Conservation (phyloP, 768 basidiomycete species). For the Mycena olivaceomarginata region DNA sequence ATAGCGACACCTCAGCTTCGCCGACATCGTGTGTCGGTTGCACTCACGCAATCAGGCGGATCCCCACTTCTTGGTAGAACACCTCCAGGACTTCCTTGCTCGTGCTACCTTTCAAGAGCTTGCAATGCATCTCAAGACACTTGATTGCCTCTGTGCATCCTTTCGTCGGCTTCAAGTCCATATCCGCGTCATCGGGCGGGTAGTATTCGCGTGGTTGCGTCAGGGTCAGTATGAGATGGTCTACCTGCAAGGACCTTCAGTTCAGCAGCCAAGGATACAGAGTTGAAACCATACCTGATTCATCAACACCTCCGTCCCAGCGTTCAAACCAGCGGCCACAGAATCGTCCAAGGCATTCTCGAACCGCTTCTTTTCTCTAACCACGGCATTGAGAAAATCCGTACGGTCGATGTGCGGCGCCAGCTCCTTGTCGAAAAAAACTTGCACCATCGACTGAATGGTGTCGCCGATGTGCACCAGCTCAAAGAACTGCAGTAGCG, state of each 20-base stretch:
- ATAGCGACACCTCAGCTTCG: slow-evolving; percentile 1
- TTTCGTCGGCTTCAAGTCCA: slow-evolving; percentile 90
- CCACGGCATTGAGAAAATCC: slow-evolving; percentile 94
- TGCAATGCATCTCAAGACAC: slow-evolving; percentile 94
- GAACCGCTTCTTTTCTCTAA: slow-evolving; percentile 97
- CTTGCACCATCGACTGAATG: slow-evolving; percentile 97
- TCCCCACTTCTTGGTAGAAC: slow-evolving; percentile 98
- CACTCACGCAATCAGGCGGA: slow-evolving; percentile 88
- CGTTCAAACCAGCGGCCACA: slow-evolving; percentile 95
- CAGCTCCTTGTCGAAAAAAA: slow-evolving; percentile 98
- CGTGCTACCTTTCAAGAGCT: slow-evolving; percentile 93
- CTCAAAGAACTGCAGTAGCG: slow-evolving; percentile 97
- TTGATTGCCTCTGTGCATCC: slow-evolving; percentile 94
- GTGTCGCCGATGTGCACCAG: slow-evolving; percentile 98
- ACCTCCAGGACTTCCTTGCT: slow-evolving; percentile 98
- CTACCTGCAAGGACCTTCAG: slow-evolving; percentile 74
- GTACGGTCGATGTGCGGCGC: slow-evolving; percentile 93
- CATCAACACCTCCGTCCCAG: slow-evolving; percentile 97
- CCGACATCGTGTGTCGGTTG: slow-evolving; percentile 1
- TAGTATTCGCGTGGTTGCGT: slow-evolving; percentile 94
- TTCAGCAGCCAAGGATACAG: neutral
- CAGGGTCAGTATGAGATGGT: slow-evolving; percentile 90
- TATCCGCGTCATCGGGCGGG: slow-evolving; percentile 84
- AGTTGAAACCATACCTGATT: slow-evolving; percentile 77
- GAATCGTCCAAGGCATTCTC: slow-evolving; percentile 95